phyloP scores from a whole-genome alignment of 73 alveolate genomes.

The Stentor coeruleus region DNA sequence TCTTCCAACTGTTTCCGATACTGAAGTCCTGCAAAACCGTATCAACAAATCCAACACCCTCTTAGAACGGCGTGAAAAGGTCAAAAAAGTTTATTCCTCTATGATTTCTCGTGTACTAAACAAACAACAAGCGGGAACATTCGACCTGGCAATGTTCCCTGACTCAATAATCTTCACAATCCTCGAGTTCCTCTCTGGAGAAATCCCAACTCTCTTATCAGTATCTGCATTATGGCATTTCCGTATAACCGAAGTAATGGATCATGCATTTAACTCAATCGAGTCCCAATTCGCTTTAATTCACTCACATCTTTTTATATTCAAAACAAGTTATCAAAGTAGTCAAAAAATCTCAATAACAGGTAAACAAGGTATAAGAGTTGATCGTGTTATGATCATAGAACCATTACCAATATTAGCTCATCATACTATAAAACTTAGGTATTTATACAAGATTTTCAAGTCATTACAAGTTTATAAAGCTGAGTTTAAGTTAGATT shows the following conservation, averaged over 20 bases:
- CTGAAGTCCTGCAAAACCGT: not conserved
- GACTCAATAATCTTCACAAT: not conserved
- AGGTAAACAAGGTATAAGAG: not conserved
- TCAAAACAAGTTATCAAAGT: not conserved
- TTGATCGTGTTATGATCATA: conserved; percentile 22
- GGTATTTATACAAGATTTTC: not conserved
- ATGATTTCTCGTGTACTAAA: not conserved
- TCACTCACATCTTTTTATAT: conserved; percentile 11
- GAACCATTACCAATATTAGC: not conserved
- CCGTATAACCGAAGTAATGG: conserved; percentile 1
- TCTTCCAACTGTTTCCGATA: not conserved
- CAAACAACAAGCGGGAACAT: not conserved
- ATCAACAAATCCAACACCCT: not conserved
- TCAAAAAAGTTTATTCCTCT: not conserved
- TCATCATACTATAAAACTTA: not conserved
- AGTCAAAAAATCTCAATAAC: not conserved
- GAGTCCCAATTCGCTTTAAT: conserved; percentile 23
- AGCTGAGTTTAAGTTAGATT: conserved; percentile 25
- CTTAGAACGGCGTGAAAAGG: conserved; percentile 1
- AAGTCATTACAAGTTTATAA: not conserved
- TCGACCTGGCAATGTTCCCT: not conserved
- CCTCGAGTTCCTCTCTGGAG: not conserved
- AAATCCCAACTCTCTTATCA: not conserved
- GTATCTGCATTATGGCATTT: conserved; percentile 19
- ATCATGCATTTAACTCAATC: conserved; percentile 2